A percentile compares a stretch with the other conserved stretches of the same genome.
Conservation (phyloP, 75 land plant species). For the Sequoiadendron giganteum region DNA sequence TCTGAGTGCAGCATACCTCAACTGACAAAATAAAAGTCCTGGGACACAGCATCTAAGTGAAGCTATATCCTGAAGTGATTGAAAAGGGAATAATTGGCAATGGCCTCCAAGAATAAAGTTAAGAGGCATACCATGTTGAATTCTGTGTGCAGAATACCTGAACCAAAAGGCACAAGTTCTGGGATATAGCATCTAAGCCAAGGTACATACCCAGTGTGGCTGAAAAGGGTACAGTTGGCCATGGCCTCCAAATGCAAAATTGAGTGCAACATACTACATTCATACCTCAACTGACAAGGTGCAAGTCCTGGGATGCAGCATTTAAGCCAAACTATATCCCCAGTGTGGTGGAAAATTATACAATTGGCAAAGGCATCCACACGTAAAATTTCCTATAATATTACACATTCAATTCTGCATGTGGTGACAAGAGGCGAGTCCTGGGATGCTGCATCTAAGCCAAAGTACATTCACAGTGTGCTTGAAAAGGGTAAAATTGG, state of each 20-base stretch:
- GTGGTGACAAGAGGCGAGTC: not conserved
- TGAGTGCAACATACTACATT: not conserved
- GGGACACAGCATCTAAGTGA: not conserved
- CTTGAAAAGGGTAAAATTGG: not conserved
- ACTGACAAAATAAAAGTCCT: not conserved
- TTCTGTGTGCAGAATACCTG: not conserved
- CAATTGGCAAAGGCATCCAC: not conserved
- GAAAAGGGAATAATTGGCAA: not conserved
- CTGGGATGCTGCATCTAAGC: not conserved
- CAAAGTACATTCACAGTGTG: not conserved
- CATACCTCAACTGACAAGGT: not conserved
- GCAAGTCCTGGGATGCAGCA: not conserved
- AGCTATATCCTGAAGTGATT: not conserved
- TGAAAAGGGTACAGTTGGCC: not conserved
- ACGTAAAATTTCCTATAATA: not conserved
- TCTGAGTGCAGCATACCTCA: not conserved
- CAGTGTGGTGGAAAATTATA: not conserved
- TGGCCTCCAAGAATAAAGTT: not conserved
- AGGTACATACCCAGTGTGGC: not conserved
- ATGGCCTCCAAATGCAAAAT: not conserved
- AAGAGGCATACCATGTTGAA: not conserved
- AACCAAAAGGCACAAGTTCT: not conserved
- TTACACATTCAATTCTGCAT: not conserved
- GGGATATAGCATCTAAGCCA: not conserved
- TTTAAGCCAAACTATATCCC: not conserved